phyloP scores from a whole-genome alignment of 441 rosid genomes.

The Gossypium gossypioides region DNA sequence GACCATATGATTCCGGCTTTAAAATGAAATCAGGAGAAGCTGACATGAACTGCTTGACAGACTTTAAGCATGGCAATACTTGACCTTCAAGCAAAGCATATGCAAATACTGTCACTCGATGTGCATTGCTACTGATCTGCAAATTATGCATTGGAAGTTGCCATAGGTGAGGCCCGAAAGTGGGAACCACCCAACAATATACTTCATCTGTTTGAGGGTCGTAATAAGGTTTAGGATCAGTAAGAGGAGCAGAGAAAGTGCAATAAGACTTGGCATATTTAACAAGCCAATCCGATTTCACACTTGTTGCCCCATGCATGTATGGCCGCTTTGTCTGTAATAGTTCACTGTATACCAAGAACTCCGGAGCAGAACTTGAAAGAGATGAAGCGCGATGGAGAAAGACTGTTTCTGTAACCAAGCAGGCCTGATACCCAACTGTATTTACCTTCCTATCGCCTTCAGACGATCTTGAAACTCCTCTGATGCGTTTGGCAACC shows the following conservation, averaged over 20 bases:
- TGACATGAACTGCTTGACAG: constrained; percentile 34
- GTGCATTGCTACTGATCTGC: constrained; percentile 21
- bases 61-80: constrained; percentile 61
- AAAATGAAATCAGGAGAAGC: constrained; percentile 52
- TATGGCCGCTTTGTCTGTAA: constrained; percentile 57
- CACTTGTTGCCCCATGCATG: constrained; percentile 74
- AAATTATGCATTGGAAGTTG: constrained; percentile 51
- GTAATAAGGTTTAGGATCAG: constrained; percentile 60
- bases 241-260: constrained; percentile 35
- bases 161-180: constrained; percentile 64
- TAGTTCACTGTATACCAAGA: constrained; percentile 72
- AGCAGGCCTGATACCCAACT: constrained; percentile 54
- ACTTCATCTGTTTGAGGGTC: constrained; percentile 39
- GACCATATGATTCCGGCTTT: constrained; percentile 48
- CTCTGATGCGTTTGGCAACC: constrained; percentile 56
- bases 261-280: constrained; percentile 52
- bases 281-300: constrained; percentile 70
- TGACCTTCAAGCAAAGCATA: constrained; percentile 73
- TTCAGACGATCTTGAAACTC: constrained; percentile 23
- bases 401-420: constrained; percentile 55
- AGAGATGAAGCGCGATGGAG: constrained; percentile 77
- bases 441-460: constrained; percentile 41
- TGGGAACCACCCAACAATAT: constrained; percentile 44
- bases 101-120: constrained; percentile 46
- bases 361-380: constrained; percentile 59